Conservation (phyloP, 768 basidiomycete species). For the Agrocybe praecox region DNA sequence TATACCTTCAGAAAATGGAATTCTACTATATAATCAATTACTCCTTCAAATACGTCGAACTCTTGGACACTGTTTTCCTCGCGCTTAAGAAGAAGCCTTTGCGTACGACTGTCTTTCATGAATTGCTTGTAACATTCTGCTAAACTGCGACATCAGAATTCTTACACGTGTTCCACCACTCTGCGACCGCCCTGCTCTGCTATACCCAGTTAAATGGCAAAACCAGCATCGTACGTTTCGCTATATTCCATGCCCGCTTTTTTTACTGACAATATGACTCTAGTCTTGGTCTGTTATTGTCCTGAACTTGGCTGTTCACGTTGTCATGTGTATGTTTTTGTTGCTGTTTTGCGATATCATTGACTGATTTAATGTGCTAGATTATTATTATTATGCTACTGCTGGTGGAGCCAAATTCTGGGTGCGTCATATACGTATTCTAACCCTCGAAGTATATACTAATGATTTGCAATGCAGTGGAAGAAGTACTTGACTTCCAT, state of each 20-base stretch:
- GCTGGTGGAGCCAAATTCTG: conserved; percentile 97
- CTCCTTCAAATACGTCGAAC: conserved; percentile 97
- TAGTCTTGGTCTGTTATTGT: conserved; percentile 96
- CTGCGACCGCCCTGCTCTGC: conserved; percentile 94
- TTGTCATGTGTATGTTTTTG: conserved; percentile 87
- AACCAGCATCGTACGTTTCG: conserved; percentile 80
- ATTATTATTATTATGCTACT: conserved; percentile 99
- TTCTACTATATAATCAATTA: conserved; percentile 99
- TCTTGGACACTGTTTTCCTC: conserved; percentile 96
- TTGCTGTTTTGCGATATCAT: background rate
- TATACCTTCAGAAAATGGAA: conserved; percentile 69
- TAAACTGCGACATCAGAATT: conserved; percentile 62
- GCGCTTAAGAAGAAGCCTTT: conserved; percentile 98
- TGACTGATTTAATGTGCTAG: conserved; percentile 37
- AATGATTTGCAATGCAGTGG: conserved; percentile 61
- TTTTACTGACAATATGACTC: conserved; percentile 2
- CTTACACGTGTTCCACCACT: conserved; percentile 98
- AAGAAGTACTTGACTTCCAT: conserved; percentile 97
- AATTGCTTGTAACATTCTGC: conserved; percentile 5
- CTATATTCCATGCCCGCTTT: conserved; percentile 2
- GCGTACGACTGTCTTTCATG: conserved; percentile 50
- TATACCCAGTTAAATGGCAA: conserved; percentile 92
- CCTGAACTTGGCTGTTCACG: conserved; percentile 91
- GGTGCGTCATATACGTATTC: conserved; percentile 45
- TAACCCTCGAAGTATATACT: background rate